A percentile compares a stretch with the other conserved stretches of the same genome.
Evolutionary conservation across 2,329 filamentous ascomycete genomes (phyloP).

Genomic region (Fusarium sp.): DNA sequence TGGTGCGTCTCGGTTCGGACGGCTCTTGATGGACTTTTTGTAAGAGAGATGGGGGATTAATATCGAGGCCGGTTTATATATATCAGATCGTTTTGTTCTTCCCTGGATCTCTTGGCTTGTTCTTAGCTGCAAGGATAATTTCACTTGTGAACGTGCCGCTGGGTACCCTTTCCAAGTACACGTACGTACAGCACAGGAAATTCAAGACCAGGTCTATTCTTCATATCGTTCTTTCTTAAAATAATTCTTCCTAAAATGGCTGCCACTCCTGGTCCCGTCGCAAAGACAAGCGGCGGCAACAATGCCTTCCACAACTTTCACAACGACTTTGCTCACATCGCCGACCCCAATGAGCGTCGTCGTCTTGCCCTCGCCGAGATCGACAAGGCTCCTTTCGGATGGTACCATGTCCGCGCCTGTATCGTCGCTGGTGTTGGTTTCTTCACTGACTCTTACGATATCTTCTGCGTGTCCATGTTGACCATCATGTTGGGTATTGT

Average conservation of each 20-base stretch:
- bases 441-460: constrained; percentile 88
- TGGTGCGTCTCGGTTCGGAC: constrained; percentile 31
- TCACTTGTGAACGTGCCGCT: constrained; percentile 4
- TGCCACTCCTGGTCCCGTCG: constrained; percentile 15
- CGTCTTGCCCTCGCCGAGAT: constrained; percentile 83
- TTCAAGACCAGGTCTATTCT: not conserved
- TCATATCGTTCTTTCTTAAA: not conserved
- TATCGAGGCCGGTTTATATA: constrained; percentile 2
- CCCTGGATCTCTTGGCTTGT: constrained; percentile 11
- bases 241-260: constrained; percentile 23
- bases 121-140: constrained; percentile 20
- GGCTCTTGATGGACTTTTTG: constrained; percentile 3
- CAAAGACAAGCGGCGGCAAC: constrained; percentile 71
- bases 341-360: constrained; percentile 80
- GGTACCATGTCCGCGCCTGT: constrained; percentile 83
- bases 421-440: constrained; percentile 86
- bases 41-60: not conserved
- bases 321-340: constrained; percentile 72
- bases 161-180: not conserved
- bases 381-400: constrained; percentile 83
- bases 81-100: constrained; percentile 3
- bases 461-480: constrained; percentile 79
- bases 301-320: constrained; percentile 80
- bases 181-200: not conserved
- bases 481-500: constrained; percentile 83